Evolutionary conservation across 202 grass and related monocot species (phyloP), one percentile per base, ranked within the genome.

Genomic region (Dendrocalamus latiflorus): DNA sequence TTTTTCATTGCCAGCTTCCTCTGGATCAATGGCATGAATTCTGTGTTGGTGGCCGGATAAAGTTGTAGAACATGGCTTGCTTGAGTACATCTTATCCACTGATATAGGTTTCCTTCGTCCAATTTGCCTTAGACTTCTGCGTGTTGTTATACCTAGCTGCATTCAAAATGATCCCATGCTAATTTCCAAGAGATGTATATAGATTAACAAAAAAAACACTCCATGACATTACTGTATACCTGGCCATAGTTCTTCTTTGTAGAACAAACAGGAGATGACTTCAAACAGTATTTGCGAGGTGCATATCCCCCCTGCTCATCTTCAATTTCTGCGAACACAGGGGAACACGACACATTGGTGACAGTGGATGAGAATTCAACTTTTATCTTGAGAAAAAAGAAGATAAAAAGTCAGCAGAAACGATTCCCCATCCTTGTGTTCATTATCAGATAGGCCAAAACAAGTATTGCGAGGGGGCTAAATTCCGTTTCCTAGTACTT

Each of bases 61-160:
- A 72, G 55, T 14, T 62, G 73, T 21, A 17, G 79, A 72, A 44
- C 67, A 83, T 55, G 83, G 44, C 44, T 54, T 82, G 74, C 24
- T 61, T 6, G 72, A 62, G 59, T 90, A 86, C 88, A 89, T 89
- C 12, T 62, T 79, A 61, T 79, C 74, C 43, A 69, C 74, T 9
- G 79, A 1, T 79, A 90, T 74, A 67, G 88, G 34, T 30, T 33
- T 59, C 74, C 15, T 54, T 44, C 9, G 53, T 74, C 39, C 78
- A 69, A 11, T 9, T 69, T 73, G 65, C 20, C 26, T 67, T 13
- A 9, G 41, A 8, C 43, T 63, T 73, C 8, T 58, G 34, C 8
- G 14, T 5, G 56, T 41, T 13, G 6, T 18, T 16, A 73, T 9
- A 63, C 18, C 51, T 68, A 86, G 36, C 88, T 90, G 79, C 68